A percentile compares a stretch with the other conserved stretches of the same genome.
These are phyloP conservation scores for Cyberlindnera euphorbiiphila DNA, from an alignment of 805 yeast genomes.

Conservation along the genomic window DNA sequence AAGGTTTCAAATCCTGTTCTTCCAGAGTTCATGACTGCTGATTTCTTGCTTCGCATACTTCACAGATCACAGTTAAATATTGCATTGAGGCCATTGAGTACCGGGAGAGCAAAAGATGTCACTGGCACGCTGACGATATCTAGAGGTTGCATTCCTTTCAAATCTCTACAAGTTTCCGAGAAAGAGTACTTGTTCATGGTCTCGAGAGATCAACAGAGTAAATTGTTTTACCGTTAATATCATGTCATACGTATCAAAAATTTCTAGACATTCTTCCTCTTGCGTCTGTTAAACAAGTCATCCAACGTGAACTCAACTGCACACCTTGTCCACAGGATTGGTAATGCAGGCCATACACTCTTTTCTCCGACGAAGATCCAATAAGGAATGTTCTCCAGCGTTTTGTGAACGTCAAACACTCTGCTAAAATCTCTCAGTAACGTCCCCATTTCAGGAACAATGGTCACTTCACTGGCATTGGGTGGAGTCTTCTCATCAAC, in stretches of 20 bases:
- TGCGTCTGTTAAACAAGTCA: conserved; percentile 45
- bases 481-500: conserved; percentile 86
- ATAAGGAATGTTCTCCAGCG: conserved; percentile 81
- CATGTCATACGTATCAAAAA: too few relatives aligned
- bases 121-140: conserved; percentile 67
- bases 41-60: conserved; percentile 43
- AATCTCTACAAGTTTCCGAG: conserved; percentile 38
- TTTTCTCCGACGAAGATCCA: conserved; percentile 91
- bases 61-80: conserved; percentile 51
- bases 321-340: conserved; percentile 82
- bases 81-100: conserved; percentile 61
- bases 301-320: conserved; percentile 87
- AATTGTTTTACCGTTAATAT: conserved; percentile 36
- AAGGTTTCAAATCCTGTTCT: conserved; percentile 22
- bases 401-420: conserved; percentile 56
- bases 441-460: conserved; percentile 81
- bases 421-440: conserved; percentile 34
- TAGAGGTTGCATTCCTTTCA: conserved; percentile 39
- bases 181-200: conserved; percentile 61
- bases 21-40: conserved; percentile 41
- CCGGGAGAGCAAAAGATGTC: conserved; percentile 80
- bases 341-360: conserved; percentile 89
- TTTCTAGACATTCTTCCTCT: conserved; percentile 5
- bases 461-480: conserved; percentile 77
- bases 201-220: conserved; percentile 46